Conservation (phyloP, 805 yeast species). For the Candida nitratophila region DNA sequence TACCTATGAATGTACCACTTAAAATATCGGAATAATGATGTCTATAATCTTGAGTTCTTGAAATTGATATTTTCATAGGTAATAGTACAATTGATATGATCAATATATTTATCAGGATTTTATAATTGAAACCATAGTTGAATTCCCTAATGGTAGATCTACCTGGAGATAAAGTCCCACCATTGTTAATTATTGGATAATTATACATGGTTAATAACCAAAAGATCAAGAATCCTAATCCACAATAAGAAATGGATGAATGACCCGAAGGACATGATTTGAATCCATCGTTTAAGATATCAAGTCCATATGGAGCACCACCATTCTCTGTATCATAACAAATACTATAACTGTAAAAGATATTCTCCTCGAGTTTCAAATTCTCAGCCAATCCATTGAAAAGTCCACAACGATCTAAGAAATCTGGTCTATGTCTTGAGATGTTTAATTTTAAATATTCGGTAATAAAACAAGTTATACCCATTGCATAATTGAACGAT, state of each 20-base stretch:
- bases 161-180: slow-evolving; percentile 8
- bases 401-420: slow-evolving; percentile 78
- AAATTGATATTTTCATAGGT: slow-evolving; percentile 66
- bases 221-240: slow-evolving; percentile 51
- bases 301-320: slow-evolving; percentile 22
- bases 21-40: slow-evolving; percentile 84
- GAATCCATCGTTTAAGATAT: slow-evolving; percentile 49
- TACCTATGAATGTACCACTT: slow-evolving; percentile 63
- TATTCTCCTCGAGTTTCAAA: slow-evolving; percentile 13
- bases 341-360: slow-evolving; percentile 38
- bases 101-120: not conserved
- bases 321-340: slow-evolving; percentile 25
- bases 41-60: slow-evolving; percentile 84
- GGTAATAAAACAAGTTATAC: slow-evolving; percentile 49
- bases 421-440: slow-evolving; percentile 88
- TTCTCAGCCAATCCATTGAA: not conserved
- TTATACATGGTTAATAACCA: slow-evolving; percentile 59
- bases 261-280: slow-evolving; percentile 81
- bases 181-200: too few species aligned
- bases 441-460: slow-evolving; percentile 71
- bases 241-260: slow-evolving; percentile 62
- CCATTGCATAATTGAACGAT: slow-evolving; percentile 32
- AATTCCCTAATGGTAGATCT: not conserved
- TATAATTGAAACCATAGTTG: not conserved
- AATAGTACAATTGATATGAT: slow-evolving; percentile 44